Percentiles rank a stretch among this genome's conserved stretches.
phyloP scores from a whole-genome alignment of 2,329 filamentous ascomycete genomes.

The Aspergillus latus region DNA sequence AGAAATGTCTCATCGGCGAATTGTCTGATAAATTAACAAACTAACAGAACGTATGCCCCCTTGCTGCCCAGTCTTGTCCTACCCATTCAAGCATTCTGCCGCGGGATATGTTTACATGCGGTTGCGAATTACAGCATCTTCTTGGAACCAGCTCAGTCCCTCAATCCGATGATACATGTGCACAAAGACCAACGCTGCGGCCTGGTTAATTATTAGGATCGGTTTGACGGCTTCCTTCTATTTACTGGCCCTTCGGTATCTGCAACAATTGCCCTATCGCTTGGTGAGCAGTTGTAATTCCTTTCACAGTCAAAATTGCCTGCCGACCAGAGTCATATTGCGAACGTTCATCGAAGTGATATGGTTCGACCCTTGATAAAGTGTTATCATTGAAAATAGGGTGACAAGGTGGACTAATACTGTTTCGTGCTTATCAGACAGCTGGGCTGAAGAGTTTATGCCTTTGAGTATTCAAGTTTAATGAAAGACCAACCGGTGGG shows the following conservation, averaged over 20 bases:
- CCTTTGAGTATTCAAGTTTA: not conserved
- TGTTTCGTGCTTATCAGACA: not conserved
- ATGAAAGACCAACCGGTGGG: not conserved
- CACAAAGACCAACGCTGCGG: not conserved
- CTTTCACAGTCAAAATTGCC: no score
- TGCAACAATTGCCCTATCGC: no score
- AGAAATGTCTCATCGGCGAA: not conserved
- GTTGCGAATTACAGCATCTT: not conserved
- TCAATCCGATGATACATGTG: not conserved
- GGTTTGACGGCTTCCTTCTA: no score
- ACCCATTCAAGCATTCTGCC: constrained; percentile 1
- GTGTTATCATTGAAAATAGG: not conserved
- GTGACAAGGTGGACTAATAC: not conserved
- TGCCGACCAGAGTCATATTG: no score
- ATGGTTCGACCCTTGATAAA: no score
- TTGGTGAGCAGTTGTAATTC: no score
- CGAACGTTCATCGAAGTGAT: no score
- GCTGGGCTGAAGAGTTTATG: no score
- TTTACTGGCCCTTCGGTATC: no score
- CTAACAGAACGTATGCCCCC: not conserved
- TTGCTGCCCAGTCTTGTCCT: constrained; percentile 5
- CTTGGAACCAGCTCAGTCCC: not conserved
- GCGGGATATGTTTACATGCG: not conserved
- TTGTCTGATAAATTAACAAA: not conserved
- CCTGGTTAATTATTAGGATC: not conserved